Conservation (phyloP, 345 rosid species). For the Gynandropsis gynandra region DNA sequence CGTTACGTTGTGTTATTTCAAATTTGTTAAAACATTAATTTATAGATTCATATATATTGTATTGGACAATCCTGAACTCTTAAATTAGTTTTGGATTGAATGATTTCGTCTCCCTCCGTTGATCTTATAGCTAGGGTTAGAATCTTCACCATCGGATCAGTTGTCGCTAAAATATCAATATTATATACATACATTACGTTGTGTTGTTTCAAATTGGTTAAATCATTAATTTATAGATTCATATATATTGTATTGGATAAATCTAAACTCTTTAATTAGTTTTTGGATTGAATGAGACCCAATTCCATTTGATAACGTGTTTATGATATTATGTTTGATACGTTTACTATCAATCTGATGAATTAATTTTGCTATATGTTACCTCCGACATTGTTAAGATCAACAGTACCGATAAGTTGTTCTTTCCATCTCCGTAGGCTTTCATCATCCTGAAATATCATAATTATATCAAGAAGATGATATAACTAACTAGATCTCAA, state of each 20-base stretch:
- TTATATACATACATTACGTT: neutral
- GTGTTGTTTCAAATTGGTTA: neutral
- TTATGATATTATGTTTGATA: too few species aligned
- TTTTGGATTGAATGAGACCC: conserved; percentile 23
- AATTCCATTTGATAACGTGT: too few species aligned
- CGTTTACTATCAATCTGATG: too few species aligned
- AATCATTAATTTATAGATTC: too few species aligned
- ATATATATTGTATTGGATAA: neutral
- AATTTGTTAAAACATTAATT: neutral
- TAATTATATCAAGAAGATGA: neutral
- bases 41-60: too few species aligned
- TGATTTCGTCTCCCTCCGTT: conserved; percentile 61
- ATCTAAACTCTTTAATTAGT: neutral
- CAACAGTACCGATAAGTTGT: conserved; percentile 62
- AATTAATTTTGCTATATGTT: too few species aligned
- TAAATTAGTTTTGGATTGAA: conserved; percentile 6
- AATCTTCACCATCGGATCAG: conserved; percentile 83
- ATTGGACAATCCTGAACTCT: neutral
- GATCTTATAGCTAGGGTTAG: conserved; percentile 55
- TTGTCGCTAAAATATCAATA: conserved; percentile 37
- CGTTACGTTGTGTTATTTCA: neutral
- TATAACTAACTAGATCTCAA: too few species aligned
- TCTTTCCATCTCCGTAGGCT: conserved; percentile 82
- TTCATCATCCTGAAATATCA: conserved; percentile 58
- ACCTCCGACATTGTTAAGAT: conserved; percentile 30